Evolutionary conservation across 2,329 filamentous ascomycete species (phyloP), one percentile per base, ranked within the genome.

Genomic region (Hymenoscyphus scutula): DNA sequence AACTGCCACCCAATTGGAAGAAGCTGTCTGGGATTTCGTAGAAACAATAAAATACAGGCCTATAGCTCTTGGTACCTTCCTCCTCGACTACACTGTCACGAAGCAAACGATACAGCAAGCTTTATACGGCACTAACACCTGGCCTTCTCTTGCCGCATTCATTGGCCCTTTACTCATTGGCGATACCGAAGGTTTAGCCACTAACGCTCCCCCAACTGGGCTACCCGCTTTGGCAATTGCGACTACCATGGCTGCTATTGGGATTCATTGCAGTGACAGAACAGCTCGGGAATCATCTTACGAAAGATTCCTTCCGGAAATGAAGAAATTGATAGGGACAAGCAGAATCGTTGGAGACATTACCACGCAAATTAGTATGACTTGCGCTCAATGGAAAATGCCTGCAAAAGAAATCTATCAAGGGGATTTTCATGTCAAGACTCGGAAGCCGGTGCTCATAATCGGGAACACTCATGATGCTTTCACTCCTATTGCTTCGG

Each of bases 391-490:
- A 54, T 64, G 64, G 64, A 51, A 56, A 17, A 62, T 66, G 27
- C 45, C 38, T 1, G 56, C 62, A 7, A 60, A 61, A n/a, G 64
- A 62, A 19, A 17, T 57, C 4, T 65, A 64, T 29, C 23, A 29
- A 8, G 60, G 60, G 4, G 37, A 61, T 32, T 61, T 64, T 23
- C 27, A 58, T 17, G 38, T 60, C 11, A 53, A 58, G 57, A 64
- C 60, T 13, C 61, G 59, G 41, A 63, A 61, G 4, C 64, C 64
- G 4, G 25, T 62, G 6, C 56, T 65, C 8, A 29, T 65, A 17
- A 53, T 65, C 17, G 61, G 64, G 2, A 63, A 65, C 48, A 65
- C 58, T 5, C 55, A 38, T 27, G 64, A 65, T 62, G 27, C 37
- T 13, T 27, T 59, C 8, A 63, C 61, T 11, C 56, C 61, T 17